Evolutionary conservation across 441 rosid genomes (phyloP), one percentile per base, ranked within the genome.

Genomic region (Theobroma grandiflorum): DNA sequence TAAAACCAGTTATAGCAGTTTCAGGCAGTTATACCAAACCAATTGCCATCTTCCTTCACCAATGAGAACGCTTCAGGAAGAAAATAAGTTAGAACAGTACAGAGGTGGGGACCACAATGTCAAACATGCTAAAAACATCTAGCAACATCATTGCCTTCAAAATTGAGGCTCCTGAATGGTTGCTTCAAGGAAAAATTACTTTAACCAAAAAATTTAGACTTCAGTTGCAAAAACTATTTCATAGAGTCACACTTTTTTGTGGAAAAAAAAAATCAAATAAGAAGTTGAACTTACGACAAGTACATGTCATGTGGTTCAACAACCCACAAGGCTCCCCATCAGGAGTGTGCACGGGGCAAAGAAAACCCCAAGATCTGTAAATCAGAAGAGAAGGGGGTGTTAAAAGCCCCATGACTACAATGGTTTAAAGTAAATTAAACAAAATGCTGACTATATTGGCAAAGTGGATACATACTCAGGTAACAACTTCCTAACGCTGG

Each of bases 331-430:
- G 99, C 82, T 93, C 97, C 33, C 99, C 99, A 90, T 97, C 98
- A 82, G 99, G 99, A 72, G 99, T 97, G 87, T 94, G 99, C 72
- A 95, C 99, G 66, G 99, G 99, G 84, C 99, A 95, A 84, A 97
- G 99, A 83, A 95, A 97, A 74, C 99, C 99, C 99, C 99, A 97
- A 53, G 99, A 95, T 88, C 98, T 95, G 90, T 82, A 75, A 76
- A 77, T 77, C 35, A 59, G 73, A 61, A 52, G n/a, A 67, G 61
- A 61, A 75, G 75, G 72, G 66, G 83, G 42, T 63, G 58, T 72
- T 49, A 40, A 38, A 42, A 70, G 67, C 49, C 59, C 22, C 62
- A 37, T 61, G 47, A 61, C 37, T 66, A 40, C 66, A 35, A 43
- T 16, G 55, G 72, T 20, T 50, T 16, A 42, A 45, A 83, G 66